Conservation (phyloP, 352 stramenopile species). For the Phytophthora hybrid region DNA sequence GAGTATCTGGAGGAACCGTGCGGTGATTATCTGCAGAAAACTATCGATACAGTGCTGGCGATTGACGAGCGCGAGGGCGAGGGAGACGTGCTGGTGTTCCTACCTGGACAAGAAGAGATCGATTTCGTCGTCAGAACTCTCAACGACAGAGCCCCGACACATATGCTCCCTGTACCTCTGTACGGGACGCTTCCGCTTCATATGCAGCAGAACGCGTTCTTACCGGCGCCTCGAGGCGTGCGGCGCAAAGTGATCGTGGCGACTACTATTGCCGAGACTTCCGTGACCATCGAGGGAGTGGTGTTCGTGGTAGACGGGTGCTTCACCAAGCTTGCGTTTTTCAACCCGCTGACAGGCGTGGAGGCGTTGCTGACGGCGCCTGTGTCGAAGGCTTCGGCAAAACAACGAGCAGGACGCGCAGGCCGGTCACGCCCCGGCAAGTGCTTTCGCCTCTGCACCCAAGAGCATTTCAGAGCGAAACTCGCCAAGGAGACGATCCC, state of each 20-base stretch:
- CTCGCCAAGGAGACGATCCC: constrained; percentile 75
- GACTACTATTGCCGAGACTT: constrained; percentile 96
- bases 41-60: constrained; percentile 73
- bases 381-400: constrained; percentile 96
- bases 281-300: constrained; percentile 98
- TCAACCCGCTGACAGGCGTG: constrained; percentile 82
- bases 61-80: constrained; percentile 76
- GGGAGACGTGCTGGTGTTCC: constrained; percentile 96
- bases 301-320: constrained; percentile 82
- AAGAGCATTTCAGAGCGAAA: constrained; percentile 56
- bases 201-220: constrained; percentile 95
- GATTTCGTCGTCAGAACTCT: constrained; percentile 88
- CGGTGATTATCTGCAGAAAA: constrained; percentile 74
- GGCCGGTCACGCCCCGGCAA: constrained; percentile 89
- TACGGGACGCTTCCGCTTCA: constrained; percentile 94
- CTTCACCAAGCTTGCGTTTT: constrained; percentile 88
- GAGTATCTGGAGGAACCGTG: constrained; percentile 86
- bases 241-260: constrained; percentile 87
- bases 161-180: constrained; percentile 78
- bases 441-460: constrained; percentile 79
- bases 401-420: constrained; percentile 96
- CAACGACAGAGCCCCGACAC: constrained; percentile 53
- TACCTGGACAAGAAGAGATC: constrained; percentile 95
- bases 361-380: constrained; percentile 93
- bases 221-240: constrained; percentile 66